Base-by-base conservation (phyloP, 257 asterid species). In the Gentiana macrophylla region DNA sequence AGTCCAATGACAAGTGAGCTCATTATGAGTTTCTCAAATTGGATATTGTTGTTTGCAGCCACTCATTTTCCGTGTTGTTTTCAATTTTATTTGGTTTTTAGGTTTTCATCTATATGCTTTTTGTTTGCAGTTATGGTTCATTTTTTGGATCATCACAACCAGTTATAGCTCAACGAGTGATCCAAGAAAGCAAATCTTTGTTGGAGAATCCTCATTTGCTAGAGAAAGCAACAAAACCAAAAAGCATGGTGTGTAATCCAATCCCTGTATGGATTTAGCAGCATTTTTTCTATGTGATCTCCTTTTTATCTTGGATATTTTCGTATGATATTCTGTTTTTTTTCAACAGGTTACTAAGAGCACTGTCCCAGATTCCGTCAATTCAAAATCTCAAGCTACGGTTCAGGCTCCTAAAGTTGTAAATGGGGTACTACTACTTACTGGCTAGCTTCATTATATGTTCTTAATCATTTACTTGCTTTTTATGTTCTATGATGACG, bases 101-200 rank as follows among this genome's bases (percentile, higher is more conserved):
- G 32, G 2, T 8, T 52, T 52, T 33, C 35, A 8, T 12, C 7
- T 33, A 24, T 24, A 24, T 3, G 12, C 12, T 33, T 32, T 9
- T 10, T 35, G 46, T 41, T 41, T 69, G 76, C 86, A 92, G 98
- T 65, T 88, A 71, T 71, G 99, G 99, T 49, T 83, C 95, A 64
- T 92, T 92, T 73, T 92, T 92, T 71, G 99, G 99, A 56, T 97
- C 95, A 58, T 85, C 97, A 15, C 91, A 82, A 70, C 97, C 97
- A 8, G 81, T 80, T 71, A 92, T 92, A 72, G 86, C 99, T 67
- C 82, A 74, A 60, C 82, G 99, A 78, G 99, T 92, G 44, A 85
- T 92, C 72, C 89, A 92, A 75, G 95, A 88, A 79, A 92, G 99
- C 94, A 92, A 76, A 77, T 77, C 94, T 49, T 68, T 92, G 67